Base-by-base conservation (phyloP, 805 yeast species). In the Hanseniaspora pseudoguilliermondii region DNA sequence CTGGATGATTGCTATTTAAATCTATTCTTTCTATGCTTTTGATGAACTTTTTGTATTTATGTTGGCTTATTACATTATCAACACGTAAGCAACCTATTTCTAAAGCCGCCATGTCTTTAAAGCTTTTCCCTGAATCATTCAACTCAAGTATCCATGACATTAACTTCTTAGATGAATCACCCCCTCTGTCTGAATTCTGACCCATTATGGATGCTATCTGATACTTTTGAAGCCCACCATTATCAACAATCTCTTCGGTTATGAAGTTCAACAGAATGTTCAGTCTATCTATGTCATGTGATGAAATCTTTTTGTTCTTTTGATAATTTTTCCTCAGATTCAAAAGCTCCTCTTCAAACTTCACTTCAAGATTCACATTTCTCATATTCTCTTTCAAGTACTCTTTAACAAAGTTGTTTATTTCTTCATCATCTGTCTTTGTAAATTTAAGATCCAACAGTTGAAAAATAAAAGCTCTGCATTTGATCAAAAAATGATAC, bases 191-290 rank as follows among this genome's bases (percentile, higher is more conserved):
- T 0, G 68, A 65, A 57, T 80, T 78, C 63, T 91, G 98, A 0
- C 98, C 98, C 51, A 81, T 79, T 0, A 84, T 77, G 1, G 96
- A 86, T 0, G 97, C 97, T 21, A 75, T 68, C 64, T 91, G 98
- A 66, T 91, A 91, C 11, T 79, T 78, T 50, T 80, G 75, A 1
- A 91, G 66, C 0, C 96, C 97, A 0, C 96, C 97, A 44, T 81
- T 72, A 43, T 71, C 74, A 9, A 71, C 71, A 3, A 84, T 75
- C 63, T 86, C 89, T 2, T 72, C 75, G 59, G 81, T 83, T 6
- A 89, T 78, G 51, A 73, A 73, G 0, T 79, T 83, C 13, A 84
- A 66, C 2, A 51, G 20, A 4, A 11, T 5, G 16, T 43, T n/a
- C 27, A 51, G 32, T 5, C 65, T 62, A 34, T 51, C 49, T 36